These are phyloP conservation scores for Leersia perrieri DNA, from an alignment of 176 grass and related monocot species.

Conservation along the genomic window DNA sequence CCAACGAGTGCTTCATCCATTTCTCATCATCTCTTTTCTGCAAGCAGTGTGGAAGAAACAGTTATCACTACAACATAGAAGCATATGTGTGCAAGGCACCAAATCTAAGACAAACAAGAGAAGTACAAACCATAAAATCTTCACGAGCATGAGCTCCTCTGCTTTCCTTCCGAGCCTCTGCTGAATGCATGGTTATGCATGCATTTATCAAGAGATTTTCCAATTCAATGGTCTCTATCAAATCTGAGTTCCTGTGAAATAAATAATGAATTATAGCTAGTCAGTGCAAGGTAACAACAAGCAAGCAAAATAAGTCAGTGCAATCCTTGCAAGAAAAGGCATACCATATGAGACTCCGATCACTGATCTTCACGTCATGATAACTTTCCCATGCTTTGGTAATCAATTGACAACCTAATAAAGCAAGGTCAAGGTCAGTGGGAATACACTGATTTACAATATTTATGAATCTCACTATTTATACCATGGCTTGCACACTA, in stretches of 20 bases:
- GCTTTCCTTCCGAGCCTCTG: constrained; percentile 87
- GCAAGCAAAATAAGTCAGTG: not conserved
- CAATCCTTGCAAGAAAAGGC: constrained; percentile 4
- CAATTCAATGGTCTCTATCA: constrained; percentile 82
- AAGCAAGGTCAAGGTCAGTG: not conserved
- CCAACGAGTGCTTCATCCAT: constrained; percentile 82
- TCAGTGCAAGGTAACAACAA: constrained; percentile 26
- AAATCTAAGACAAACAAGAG: not conserved
- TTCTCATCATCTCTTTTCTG: constrained; percentile 86
- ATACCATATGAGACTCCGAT: constrained; percentile 88
- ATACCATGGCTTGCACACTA: not conserved
- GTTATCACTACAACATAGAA: not conserved
- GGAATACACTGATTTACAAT: constrained; percentile 4
- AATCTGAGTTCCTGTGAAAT: constrained; percentile 72
- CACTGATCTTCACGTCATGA: constrained; percentile 59
- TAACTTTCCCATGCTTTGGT: constrained; percentile 68
- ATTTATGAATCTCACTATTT: not conserved
- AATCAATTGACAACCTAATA: constrained; percentile 70
- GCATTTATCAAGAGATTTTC: constrained; percentile 96
- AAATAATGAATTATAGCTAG: constrained; percentile 10
- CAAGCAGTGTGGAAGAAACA: constrained; percentile 18
- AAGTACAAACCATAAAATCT: constrained; percentile 71
- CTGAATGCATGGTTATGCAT: constrained; percentile 84
- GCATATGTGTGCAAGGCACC: not conserved
- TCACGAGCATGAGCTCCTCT: constrained; percentile 90